A percentile compares a stretch with the other conserved stretches of the same genome.
These are phyloP conservation scores for Elaeagnus macrophylla DNA, from an alignment of 306 rosid genomes.

Conservation along the genomic window DNA sequence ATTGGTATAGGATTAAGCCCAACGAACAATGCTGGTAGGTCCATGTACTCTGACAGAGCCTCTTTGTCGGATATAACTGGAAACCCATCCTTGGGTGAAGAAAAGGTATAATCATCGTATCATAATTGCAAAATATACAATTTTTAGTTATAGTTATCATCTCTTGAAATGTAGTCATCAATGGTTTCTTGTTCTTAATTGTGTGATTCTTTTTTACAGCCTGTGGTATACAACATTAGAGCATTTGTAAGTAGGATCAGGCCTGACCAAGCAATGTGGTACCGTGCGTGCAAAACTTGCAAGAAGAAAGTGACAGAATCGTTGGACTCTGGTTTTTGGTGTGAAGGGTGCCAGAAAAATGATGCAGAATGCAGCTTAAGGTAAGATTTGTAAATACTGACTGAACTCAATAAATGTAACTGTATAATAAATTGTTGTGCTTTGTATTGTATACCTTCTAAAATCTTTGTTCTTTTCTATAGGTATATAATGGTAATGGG, in stretches of 20 bases:
- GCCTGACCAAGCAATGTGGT: slow-evolving; percentile 92
- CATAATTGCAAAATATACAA: neutral
- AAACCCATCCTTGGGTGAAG: slow-evolving; percentile 58
- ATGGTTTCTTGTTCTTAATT: neutral
- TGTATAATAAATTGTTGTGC: slow-evolving; percentile 1
- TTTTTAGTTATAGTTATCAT: neutral
- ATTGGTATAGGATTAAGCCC: slow-evolving; percentile 49
- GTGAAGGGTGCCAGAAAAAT: slow-evolving; percentile 83
- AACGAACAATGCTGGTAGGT: slow-evolving; percentile 43
- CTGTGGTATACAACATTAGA: slow-evolving; percentile 58
- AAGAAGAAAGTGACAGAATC: slow-evolving; percentile 80
- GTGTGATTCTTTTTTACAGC: slow-evolving; percentile 36
- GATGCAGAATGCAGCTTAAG: slow-evolving; percentile 63
- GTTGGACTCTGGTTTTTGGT: slow-evolving; percentile 70
- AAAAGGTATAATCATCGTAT: slow-evolving; percentile 43
- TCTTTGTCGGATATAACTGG: slow-evolving; percentile 42
- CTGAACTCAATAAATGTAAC: neutral
- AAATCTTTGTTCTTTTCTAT: slow-evolving; percentile 2
- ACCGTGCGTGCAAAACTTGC: slow-evolving; percentile 82
- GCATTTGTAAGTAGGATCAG: slow-evolving; percentile 53
- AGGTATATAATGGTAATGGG: slow-evolving; percentile 58
- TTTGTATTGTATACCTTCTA: neutral
- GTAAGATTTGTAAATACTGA: slow-evolving; percentile 16
- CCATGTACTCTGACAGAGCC: slow-evolving; percentile 69
- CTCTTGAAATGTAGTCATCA: neutral